Evolutionary conservation across 2,329 filamentous ascomycete species (phyloP).

Genomic region (Xylariales sp.): DNA sequence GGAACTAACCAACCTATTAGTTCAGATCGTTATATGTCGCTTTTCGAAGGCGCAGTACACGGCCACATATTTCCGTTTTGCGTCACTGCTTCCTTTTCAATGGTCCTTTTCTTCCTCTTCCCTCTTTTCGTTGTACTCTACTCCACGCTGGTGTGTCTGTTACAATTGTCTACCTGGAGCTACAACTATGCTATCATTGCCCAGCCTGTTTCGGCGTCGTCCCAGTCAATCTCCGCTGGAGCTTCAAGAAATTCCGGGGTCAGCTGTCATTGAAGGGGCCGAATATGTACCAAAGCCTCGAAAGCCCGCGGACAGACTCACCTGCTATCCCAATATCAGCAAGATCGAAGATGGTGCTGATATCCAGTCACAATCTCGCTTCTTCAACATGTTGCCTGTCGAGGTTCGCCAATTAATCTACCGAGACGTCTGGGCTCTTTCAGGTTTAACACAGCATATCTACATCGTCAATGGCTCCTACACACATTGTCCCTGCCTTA

Average conservation of each 20-base stretch:
- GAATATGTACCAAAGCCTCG: conserved; percentile 1
- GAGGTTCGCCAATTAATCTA: conserved; percentile 1
- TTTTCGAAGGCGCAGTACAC: no score
- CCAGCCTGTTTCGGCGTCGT: not conserved
- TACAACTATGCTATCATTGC: not conserved
- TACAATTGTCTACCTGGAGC: not conserved
- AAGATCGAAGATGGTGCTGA: no score
- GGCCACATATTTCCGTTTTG: no score
- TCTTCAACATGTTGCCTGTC: not conserved
- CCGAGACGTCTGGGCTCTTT: not conserved
- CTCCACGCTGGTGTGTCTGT: not conserved
- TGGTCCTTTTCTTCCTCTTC: no score
- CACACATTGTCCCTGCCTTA: not conserved
- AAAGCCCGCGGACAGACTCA: no score
- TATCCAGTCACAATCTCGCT: no score
- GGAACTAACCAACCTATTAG: no score
- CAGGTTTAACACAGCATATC: conserved; percentile 1
- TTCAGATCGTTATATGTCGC: no score
- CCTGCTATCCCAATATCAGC: no score
- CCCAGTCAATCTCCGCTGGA: not conserved
- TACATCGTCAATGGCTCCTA: conserved; percentile 1
- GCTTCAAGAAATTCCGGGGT: not conserved
- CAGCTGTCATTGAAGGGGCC: not conserved
- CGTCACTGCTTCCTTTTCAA: no score
- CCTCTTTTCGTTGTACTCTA: no score